Base-by-base conservation (phyloP, 305 asterid species). In the Rubia balearica region DNA sequence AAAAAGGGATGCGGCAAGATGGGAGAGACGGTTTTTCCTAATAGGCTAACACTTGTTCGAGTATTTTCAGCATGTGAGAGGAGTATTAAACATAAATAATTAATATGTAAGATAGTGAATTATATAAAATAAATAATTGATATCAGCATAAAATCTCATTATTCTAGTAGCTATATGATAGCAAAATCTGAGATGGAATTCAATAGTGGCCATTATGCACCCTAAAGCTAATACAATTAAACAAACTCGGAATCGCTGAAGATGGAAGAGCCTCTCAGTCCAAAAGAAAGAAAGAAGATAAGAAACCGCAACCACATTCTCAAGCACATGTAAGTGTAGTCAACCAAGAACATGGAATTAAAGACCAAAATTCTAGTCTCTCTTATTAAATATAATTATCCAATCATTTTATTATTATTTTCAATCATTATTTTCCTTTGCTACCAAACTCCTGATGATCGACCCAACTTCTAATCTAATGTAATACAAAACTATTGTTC, bases 191-290 rank as follows among this genome's bases (percentile, higher is more conserved):
- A 61, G 67, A 33, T 33, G 5, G 5, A 69, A 68, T 68, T 40
- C 3, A 11, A 8, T 10, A 62, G 56, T 53, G 11, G 13, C 40
- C 67, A 38, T 69, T 38, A 6, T 63, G 74, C 38, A 53, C 22
- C 74, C 78, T 16, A 75, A 75, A 74, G 74, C 38, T 22, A 19
- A 68, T 60, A 74, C 73, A 69, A 67, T 43, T 11, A 68, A 30
- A 60, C 73, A 51, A 27, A 63, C 6, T 36, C 8, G 27, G 60
- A 45, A 69, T 61, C 72, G 30, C 4, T 17, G 24, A 61, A 65
- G 69, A 65, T 65, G 22, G 43, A 13, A 12, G 17, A n/a, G 16
- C 24, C 24, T 24, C 24, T 24, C 24, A 24, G 24, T 24, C 24
- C 24, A 24, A 24, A 24, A 24, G 1, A 24, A 24, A 24, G 51